Evolutionary conservation across 352 stramenopile species (phyloP), one percentile per base, ranked within the genome.

Genomic region (Thraustotheca clavata): DNA sequence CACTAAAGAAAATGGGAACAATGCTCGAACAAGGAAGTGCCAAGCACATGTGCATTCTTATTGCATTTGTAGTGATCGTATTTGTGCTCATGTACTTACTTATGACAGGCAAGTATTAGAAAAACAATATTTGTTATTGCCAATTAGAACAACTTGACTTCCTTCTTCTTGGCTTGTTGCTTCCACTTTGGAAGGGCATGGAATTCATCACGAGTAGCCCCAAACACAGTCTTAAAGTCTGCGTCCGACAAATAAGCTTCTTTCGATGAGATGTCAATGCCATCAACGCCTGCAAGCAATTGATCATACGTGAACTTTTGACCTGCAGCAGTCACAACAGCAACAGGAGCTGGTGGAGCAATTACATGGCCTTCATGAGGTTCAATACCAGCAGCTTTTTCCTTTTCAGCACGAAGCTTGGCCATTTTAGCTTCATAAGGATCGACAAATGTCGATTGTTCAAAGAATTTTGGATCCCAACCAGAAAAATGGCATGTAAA

Each of bases 401-500:
- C 78, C 73, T 89, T 89, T 57, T 89, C 77, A 34, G 78, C 83
- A 73, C 87, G 86, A 26, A 92, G 60, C 67, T 86, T 87, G 54
- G 78, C 73, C 12, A 96, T 72, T 27, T 86, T 86, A 22, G 81
- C 76, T 72, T 93, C 76, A 72, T 96, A 97, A 48, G 89, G 89
- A 71, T 97, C 89, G 41, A 94, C 61, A 49, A 96, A 97, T 52
- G 86, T 75, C 49, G 76, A 86, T 71, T 94, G 87, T n/a, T 76
- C 73, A 60, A 93, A 88, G 39, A 89, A 84, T 7, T 75, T 60
- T 33, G 70, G 67, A 73, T 97, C 88, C 89, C 89, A 97, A 2
- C 84, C 89, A 48, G 90, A 55, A 69, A 97, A 97, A 76, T 96
- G 87, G 73, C 77, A 85, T 40, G 84, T 96, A 73, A 97, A 97